Evolutionary conservation across 1,284 basidiomycete species (phyloP).

Genomic region (Ceratobasidium sp.): DNA sequence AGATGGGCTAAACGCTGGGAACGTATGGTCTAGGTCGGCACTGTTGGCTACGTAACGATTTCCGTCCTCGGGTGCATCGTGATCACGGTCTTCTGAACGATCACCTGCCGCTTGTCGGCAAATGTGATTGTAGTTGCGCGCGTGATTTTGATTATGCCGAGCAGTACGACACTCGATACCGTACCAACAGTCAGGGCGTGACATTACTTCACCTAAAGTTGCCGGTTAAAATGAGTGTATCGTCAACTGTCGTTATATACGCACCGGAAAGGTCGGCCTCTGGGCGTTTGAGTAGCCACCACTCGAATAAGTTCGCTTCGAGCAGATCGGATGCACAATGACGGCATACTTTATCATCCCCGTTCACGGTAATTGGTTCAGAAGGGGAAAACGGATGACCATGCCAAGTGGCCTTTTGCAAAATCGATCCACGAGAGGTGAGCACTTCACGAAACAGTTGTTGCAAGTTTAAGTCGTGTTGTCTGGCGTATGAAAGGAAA

Average conservation of each 20-base stretch:
- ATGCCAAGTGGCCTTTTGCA: slow-evolving; percentile 24
- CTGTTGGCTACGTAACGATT: slow-evolving; percentile 27
- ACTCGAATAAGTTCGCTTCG: slow-evolving; percentile 30
- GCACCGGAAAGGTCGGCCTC: slow-evolving; percentile 1
- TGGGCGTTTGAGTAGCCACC: slow-evolving; percentile 25
- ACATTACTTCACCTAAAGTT: not conserved
- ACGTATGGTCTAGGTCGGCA: not conserved
- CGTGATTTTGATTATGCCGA: slow-evolving; percentile 25
- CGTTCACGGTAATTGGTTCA: not conserved
- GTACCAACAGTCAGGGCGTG: slow-evolving; percentile 29
- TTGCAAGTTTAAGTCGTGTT: not conserved
- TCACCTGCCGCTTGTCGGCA: slow-evolving; percentile 9
- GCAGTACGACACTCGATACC: slow-evolving; percentile 37
- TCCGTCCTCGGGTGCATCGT: slow-evolving; percentile 11
- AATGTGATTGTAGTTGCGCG: slow-evolving; percentile 31
- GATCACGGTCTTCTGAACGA: not conserved
- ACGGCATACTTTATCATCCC: slow-evolving; percentile 7
- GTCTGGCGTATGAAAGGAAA: not conserved
- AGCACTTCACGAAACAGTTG: slow-evolving; percentile 14
- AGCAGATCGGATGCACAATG: slow-evolving; percentile 21
- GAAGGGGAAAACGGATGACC: not conserved
- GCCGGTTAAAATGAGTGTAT: not conserved
- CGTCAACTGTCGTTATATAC: not conserved
- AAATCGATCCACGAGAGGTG: slow-evolving; percentile 2
- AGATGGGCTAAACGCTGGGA: slow-evolving; percentile 17